Base-by-base conservation (phyloP, 164 flowering plant genomes). In the Stephania japonica region DNA sequence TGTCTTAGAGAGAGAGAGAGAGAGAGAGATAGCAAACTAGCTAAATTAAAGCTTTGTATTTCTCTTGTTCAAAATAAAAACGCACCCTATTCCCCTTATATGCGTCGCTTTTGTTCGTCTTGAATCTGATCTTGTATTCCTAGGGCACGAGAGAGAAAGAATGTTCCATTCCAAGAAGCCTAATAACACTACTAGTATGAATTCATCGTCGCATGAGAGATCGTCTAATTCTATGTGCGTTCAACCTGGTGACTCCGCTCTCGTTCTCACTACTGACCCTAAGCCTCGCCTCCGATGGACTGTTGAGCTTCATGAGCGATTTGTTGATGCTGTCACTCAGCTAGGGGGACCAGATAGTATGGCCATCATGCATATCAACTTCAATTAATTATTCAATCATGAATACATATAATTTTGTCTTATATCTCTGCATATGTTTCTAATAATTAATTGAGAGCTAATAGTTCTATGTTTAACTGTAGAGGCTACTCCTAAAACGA, bases 241-340 rank as follows among this genome's bases (percentile, higher is more conserved):
- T 77, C 97, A 92, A 80, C 38, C 38, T 32, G 96, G 93, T 0
- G 99, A 95, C 86, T 95, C 99, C 7, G 97, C 92, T 5, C 93
- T 95, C 66, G 98, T 95, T 79, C 96, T 95, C 86, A 95, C 99
- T 75, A 95, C 99, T 0, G 99, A 95, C 87, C 99, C 99, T 6
- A 95, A 95, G 81, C 99, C 99, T 7, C 92, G 99, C 42, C 94
- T 95, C 50, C 91, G 99, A 1, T 95, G 99, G 99, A 95, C 99
- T 0, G 96, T 86, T 61, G 99, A 95, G 82, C 99, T 95, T 50
- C 99, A 95, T 68, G 98, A 93, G 67, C 96, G 98, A 72, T 95
- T 95, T 32, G 99, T 95, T 16, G 99, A 95, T 56, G 99, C 99
- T 13, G 99, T 95, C n/a, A 83, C 97, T 42, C 99, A 95, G 84